Evolutionary conservation across 1,139 yeast genomes (phyloP).

Genomic region (Nadsonia starkeyi-henricii): DNA sequence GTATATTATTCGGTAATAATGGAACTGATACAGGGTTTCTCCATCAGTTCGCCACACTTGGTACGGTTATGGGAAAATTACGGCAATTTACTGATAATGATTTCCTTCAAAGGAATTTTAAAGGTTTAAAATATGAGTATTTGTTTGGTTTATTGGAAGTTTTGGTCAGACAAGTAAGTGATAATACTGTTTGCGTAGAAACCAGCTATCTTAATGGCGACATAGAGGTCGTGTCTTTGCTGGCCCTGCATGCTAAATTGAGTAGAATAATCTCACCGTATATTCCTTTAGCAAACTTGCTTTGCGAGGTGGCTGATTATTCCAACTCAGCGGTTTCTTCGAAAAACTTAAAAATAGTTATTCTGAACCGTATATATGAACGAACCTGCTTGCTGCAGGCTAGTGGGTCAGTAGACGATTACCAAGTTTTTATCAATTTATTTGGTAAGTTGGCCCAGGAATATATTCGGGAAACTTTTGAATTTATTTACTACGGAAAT

Average conservation of each 20-base stretch:
- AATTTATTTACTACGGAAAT: neutral
- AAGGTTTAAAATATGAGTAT: slow-evolving; percentile 8
- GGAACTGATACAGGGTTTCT: slow-evolving; percentile 5
- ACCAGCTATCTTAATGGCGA: neutral
- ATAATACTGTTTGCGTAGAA: slow-evolving; percentile 8
- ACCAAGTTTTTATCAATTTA: neutral
- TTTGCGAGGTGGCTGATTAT: neutral
- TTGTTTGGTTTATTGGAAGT: slow-evolving; percentile 11
- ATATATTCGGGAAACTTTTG: neutral
- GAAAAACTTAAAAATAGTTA: neutral
- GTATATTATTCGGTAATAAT: neutral
- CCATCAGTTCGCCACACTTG: slow-evolving; percentile 7
- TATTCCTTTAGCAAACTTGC: neutral
- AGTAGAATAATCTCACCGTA: neutral
- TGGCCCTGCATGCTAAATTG: neutral
- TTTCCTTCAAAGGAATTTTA: slow-evolving; percentile 7
- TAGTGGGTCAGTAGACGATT: neutral
- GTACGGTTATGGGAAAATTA: slow-evolving; percentile 10
- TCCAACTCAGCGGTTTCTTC: neutral
- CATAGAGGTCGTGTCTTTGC: neutral
- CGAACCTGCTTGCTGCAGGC: neutral
- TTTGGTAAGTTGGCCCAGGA: neutral
- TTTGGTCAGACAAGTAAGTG: slow-evolving; percentile 6
- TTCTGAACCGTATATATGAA: neutral
- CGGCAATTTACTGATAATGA: slow-evolving; percentile 10